These are phyloP conservation scores for Syzygium aromaticum DNA, from an alignment of 345 rosid species.

Conservation along the genomic window DNA sequence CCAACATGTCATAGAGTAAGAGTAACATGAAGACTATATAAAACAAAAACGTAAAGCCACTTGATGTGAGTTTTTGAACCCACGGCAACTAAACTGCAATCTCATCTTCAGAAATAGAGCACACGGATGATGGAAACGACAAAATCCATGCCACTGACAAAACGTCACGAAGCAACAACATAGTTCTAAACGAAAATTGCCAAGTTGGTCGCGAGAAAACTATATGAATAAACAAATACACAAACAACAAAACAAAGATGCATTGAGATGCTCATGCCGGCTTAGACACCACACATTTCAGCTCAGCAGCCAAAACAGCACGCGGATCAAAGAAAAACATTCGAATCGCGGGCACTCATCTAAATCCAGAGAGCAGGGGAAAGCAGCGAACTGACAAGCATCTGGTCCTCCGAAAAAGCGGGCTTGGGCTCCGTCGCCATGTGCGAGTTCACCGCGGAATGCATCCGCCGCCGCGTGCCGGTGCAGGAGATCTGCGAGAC, in stretches of 20 bases:
- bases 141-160: background rate
- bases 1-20: background rate
- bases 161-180: background rate
- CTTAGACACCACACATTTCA: background rate
- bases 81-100: background rate
- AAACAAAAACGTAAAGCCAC: background rate
- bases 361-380: background rate
- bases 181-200: background rate
- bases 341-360: background rate
- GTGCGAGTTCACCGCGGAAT: slow-evolving; percentile 30
- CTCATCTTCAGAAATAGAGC: background rate
- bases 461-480: slow-evolving; percentile 25
- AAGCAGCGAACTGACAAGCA: slow-evolving; percentile 52
- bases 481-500: slow-evolving; percentile 33
- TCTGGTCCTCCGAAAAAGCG: slow-evolving; percentile 40
- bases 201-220: background rate
- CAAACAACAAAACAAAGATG: background rate
- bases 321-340: background rate
- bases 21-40: background rate
- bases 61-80: background rate
- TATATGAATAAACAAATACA: background rate
- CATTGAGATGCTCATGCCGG: background rate
- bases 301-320: background rate
- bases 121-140: background rate
- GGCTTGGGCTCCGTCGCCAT: slow-evolving; percentile 61